Percentiles rank a stretch among this genome's conserved stretches.
Conservation (phyloP, 495 filamentous ascomycete genomes). For the Sabuloglossum arenarium region DNA sequence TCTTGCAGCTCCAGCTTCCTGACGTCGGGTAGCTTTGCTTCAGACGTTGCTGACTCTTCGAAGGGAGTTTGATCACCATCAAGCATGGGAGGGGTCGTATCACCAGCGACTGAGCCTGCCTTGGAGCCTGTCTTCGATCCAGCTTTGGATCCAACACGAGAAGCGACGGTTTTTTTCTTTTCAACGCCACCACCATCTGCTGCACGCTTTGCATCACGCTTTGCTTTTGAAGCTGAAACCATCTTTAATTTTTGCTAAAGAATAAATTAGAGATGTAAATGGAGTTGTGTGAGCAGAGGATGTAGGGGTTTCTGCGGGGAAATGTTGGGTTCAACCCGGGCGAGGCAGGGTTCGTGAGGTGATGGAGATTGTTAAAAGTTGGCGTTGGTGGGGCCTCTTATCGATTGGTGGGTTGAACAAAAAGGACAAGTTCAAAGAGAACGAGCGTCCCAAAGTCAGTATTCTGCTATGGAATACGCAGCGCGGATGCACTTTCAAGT, state of each 20-base stretch:
- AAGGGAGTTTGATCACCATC: constrained; percentile 39
- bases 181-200: constrained; percentile 36
- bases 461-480: no score
- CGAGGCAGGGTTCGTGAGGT: background rate
- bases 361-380: no score
- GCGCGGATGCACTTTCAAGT: background rate
- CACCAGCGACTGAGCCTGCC: constrained; percentile 46
- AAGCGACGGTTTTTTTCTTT: constrained; percentile 25
- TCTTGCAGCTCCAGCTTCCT: constrained; percentile 71
- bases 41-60: constrained; percentile 48
- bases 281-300: background rate
- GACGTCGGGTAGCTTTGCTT: constrained; percentile 56
- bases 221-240: constrained; percentile 95
- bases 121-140: constrained; percentile 42
- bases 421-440: background rate
- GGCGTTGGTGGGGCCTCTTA: background rate
- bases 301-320: background rate
- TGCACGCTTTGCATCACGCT: constrained; percentile 86
- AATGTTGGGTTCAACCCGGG: background rate
- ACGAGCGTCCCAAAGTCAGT: background rate
- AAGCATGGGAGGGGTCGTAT: constrained; percentile 37
- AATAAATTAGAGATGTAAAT: background rate
- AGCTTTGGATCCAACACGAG: constrained; percentile 44
- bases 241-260: constrained; percentile 24
- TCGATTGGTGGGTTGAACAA: background rate